phyloP scores from a whole-genome alignment of 495 filamentous ascomycete genomes.

The Pseudevernia furfuracea region DNA sequence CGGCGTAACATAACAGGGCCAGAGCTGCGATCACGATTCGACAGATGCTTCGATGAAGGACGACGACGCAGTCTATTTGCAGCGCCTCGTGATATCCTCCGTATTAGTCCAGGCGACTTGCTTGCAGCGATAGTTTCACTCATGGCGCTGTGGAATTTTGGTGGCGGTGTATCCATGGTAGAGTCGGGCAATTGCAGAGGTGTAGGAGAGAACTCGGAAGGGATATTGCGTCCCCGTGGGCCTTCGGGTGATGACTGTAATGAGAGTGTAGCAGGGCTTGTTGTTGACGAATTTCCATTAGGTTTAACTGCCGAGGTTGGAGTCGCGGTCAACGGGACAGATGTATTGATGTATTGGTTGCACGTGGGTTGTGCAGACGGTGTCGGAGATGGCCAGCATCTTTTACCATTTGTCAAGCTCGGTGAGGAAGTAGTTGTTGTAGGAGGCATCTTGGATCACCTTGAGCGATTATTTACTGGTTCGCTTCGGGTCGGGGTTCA shows the following conservation, averaged over 20 bases:
- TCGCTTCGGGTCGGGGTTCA: conserved; percentile 18
- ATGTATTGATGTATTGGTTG: conserved; percentile 14
- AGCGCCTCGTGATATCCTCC: conserved; percentile 58
- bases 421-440: conserved; percentile 22
- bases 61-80: conserved; percentile 58
- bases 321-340: conserved; percentile 23
- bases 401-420: conserved; percentile 18
- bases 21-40: conserved; percentile 73
- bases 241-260: conserved; percentile 46
- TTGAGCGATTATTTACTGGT: conserved; percentile 13
- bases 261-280: conserved; percentile 45
- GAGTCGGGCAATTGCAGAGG: conserved; percentile 51
- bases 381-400: conserved; percentile 24
- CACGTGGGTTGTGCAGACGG: conserved; percentile 9
- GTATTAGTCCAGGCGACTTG: conserved; percentile 55
- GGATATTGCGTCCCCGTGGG: conserved; percentile 38
- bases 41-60: conserved; percentile 62
- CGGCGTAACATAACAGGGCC: conserved; percentile 82
- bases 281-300: conserved; percentile 24
- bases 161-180: conserved; percentile 39
- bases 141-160: conserved; percentile 43
- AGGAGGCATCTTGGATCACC: conserved; percentile 19
- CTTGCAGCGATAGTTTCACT: conserved; percentile 40
- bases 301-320: conserved; percentile 19
- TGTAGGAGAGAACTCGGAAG: conserved; percentile 33